Percentiles rank a stretch among this genome's conserved stretches.
Evolutionary conservation across 1,284 basidiomycete species (phyloP).

Genomic region (Heterobasidion annosum): DNA sequence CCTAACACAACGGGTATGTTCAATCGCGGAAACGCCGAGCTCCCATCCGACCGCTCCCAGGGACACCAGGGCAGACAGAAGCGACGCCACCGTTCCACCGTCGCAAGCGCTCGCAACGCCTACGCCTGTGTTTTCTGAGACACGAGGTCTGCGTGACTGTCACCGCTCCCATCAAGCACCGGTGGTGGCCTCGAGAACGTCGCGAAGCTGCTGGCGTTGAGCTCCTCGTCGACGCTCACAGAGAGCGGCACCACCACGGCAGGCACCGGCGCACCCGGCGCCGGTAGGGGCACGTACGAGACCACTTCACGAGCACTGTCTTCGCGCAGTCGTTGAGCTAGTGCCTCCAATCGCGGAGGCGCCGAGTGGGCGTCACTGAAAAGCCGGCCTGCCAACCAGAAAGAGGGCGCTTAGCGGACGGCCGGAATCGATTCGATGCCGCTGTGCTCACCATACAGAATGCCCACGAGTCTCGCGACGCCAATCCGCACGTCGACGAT

Average conservation of each 20-base stretch:
- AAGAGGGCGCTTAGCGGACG: neutral
- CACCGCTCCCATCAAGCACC: neutral
- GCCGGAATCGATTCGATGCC: neutral
- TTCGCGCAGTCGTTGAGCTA: conserved; percentile 12
- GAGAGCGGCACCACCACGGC: neutral
- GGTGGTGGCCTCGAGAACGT: conserved; percentile 7
- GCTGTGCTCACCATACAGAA: conserved; percentile 32
- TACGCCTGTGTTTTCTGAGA: too few relatives aligned
- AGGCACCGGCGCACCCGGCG: neutral
- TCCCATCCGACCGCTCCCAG: too few relatives aligned
- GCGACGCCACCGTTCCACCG: too few relatives aligned
- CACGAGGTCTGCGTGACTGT: too few relatives aligned
- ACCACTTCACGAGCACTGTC: conserved; percentile 20
- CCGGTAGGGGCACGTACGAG: conserved; percentile 12
- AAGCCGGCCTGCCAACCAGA: conserved; percentile 6
- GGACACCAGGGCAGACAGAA: too few relatives aligned
- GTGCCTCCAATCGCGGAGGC: conserved; percentile 10
- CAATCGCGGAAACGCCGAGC: too few relatives aligned
- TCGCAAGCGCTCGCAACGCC: too few relatives aligned
- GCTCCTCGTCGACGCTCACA: neutral
- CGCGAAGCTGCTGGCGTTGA: conserved; percentile 1
- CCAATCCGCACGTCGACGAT: conserved; percentile 86
- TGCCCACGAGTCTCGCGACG: conserved; percentile 61
- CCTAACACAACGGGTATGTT: too few relatives aligned
- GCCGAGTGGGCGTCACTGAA: conserved; percentile 1